phyloP scores from a whole-genome alignment of 192 early-diverging fungal genomes.

The Rhizoclosmatium globosum region DNA sequence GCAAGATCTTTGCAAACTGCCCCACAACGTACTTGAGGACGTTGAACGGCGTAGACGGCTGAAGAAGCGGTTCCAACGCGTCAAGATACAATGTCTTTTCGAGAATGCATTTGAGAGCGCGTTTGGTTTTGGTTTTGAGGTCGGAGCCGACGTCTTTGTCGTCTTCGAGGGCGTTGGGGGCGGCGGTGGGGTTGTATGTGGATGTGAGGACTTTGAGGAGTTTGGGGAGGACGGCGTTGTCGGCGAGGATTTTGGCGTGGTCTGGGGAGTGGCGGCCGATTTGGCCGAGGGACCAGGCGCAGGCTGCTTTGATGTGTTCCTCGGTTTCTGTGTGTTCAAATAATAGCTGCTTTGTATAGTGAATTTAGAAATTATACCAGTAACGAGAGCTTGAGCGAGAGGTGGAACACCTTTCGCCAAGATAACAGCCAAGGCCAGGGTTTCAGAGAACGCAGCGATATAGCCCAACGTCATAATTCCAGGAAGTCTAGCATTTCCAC shows the following conservation, averaged over 20 bases:
- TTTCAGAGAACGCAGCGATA: constrained; percentile 68
- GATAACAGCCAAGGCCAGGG: constrained; percentile 63
- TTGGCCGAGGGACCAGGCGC: constrained; percentile 66
- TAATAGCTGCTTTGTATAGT: background rate
- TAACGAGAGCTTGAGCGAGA: constrained; percentile 54
- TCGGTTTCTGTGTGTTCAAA: constrained; percentile 46
- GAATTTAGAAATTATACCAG: constrained; percentile 9
- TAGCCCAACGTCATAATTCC: constrained; percentile 69
- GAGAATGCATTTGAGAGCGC: constrained; percentile 62
- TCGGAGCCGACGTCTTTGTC: constrained; percentile 53
- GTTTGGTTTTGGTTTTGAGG: constrained; percentile 62
- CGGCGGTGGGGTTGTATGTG: background rate
- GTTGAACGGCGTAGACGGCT: constrained; percentile 56
- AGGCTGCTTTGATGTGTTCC: constrained; percentile 66
- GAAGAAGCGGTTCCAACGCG: constrained; percentile 61
- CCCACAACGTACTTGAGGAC: constrained; percentile 67
- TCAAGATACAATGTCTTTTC: constrained; percentile 62
- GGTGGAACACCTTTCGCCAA: constrained; percentile 64
- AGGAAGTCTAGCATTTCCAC: constrained; percentile 61
- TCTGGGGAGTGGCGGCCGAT: constrained; percentile 68
- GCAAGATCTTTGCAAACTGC: constrained; percentile 67
- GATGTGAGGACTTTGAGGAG: constrained; percentile 57
- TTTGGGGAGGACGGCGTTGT: constrained; percentile 61
- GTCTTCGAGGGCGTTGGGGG: constrained; percentile 21
- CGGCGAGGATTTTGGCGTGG: constrained; percentile 66